Conservation (phyloP, 2,329 filamentous ascomycete species). For the Hymenoscyphus linearis region DNA sequence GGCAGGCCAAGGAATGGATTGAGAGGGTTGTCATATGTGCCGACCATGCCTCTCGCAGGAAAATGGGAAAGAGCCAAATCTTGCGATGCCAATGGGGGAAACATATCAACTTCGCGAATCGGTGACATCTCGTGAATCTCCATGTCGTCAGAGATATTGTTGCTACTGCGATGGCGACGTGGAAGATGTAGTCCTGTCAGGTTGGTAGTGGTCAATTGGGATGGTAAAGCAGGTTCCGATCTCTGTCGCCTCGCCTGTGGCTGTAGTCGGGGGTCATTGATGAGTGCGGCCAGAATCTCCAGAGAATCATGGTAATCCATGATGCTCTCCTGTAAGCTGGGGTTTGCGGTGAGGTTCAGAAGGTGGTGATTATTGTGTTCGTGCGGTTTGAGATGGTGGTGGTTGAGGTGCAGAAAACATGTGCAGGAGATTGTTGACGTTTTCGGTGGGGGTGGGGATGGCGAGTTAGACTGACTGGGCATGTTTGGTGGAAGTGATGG, state of each 20-base stretch:
- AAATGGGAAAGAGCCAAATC: background rate
- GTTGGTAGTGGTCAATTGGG: too few species aligned
- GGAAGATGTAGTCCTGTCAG: too few species aligned
- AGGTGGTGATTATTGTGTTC: too few species aligned
- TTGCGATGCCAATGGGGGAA: background rate
- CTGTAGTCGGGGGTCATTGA: too few species aligned
- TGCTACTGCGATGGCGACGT: too few species aligned
- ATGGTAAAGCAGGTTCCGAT: too few species aligned
- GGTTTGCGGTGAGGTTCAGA: too few species aligned
- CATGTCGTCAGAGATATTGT: too few species aligned
- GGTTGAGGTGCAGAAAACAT: background rate
- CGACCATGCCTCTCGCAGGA: background rate
- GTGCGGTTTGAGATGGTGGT: background rate
- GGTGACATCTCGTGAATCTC: too few species aligned
- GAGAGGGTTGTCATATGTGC: background rate
- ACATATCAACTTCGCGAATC: background rate
- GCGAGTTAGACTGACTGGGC: background rate
- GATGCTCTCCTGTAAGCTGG: background rate
- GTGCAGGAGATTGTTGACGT: background rate
- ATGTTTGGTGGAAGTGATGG: background rate
- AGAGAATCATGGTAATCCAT: background rate
- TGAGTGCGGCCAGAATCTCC: too few species aligned
- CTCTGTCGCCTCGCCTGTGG: too few species aligned
- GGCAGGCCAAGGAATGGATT: conserved; percentile 16
- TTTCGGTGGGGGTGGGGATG: background rate